Evolutionary conservation across 2,329 filamentous ascomycete species (phyloP).

Genomic region (Colletotrichum acutatum): DNA sequence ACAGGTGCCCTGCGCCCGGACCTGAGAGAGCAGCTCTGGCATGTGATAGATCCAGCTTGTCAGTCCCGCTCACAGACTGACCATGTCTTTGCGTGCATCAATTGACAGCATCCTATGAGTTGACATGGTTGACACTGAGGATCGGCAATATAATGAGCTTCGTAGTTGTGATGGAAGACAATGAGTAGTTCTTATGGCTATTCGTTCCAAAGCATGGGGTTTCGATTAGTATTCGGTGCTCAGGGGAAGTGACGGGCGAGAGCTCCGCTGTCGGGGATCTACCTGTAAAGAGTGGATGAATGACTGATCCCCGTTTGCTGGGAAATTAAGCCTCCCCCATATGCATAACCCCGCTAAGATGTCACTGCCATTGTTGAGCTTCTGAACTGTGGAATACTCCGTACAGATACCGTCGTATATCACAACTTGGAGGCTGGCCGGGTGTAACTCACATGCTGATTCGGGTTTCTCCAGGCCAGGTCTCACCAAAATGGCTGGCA

Average conservation of each 20-base stretch:
- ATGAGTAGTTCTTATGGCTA: neutral
- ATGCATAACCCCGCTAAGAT: neutral
- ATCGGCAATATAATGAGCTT: neutral
- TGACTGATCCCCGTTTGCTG: slow-evolving; percentile 9
- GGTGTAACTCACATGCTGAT: neutral
- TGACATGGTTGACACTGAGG: neutral
- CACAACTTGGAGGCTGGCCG: neutral
- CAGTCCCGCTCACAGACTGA: neutral
- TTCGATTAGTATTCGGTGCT: neutral
- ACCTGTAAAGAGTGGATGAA: neutral
- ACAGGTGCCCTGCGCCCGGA: slow-evolving; percentile 1
- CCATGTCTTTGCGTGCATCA: neutral
- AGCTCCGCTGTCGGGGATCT: slow-evolving; percentile 3
- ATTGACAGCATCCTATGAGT: neutral
- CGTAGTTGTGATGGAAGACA: neutral
- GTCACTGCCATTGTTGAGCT: neutral
- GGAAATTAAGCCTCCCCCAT: neutral
- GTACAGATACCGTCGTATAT: neutral
- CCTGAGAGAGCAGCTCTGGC: neutral
- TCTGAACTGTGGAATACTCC: neutral
- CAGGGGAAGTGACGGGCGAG: neutral
- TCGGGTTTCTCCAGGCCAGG: neutral
- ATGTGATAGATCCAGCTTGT: slow-evolving; percentile 10
- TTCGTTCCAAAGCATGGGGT: neutral
- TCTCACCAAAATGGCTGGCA: no score